phyloP scores from a whole-genome alignment of 2,329 filamentous ascomycete species.

The Acrocalymma vagum region DNA sequence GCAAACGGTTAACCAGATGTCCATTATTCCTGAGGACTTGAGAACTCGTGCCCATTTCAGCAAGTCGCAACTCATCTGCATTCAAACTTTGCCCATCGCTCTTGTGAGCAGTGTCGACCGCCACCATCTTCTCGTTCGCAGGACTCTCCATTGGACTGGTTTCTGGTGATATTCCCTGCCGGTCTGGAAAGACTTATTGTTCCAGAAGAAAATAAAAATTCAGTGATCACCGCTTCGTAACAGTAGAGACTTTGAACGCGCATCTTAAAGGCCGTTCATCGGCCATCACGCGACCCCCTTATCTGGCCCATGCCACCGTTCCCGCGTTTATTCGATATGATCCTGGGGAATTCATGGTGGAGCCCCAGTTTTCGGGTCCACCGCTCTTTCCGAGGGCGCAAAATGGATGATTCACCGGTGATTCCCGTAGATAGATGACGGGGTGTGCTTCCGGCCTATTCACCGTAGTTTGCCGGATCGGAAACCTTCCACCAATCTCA shows the following conservation, averaged over 20 bases:
- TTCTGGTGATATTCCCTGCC: too few species aligned
- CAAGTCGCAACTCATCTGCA: constrained; percentile 13
- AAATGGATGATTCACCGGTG: not conserved
- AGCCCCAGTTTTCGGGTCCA: not conserved
- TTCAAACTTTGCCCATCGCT: not conserved
- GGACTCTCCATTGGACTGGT: not conserved
- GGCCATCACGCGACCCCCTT: constrained; percentile 5
- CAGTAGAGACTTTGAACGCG: not conserved
- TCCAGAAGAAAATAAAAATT: too few species aligned
- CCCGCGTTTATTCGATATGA: constrained; percentile 1
- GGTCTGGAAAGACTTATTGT: too few species aligned
- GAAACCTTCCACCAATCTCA: too few species aligned
- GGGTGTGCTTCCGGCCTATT: not conserved
- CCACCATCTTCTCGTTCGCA: constrained; percentile 1
- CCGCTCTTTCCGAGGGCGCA: not conserved
- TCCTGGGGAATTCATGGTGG: constrained; percentile 4
- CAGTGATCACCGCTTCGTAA: not conserved
- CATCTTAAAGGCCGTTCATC: constrained; percentile 3
- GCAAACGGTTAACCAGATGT: not conserved
- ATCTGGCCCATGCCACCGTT: not conserved
- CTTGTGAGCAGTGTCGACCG: not conserved
- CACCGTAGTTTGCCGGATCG: constrained; percentile 3
- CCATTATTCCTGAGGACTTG: not conserved
- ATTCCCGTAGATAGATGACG: constrained; percentile 1
- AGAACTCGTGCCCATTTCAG: constrained; percentile 12